These are phyloP conservation scores for Corylus avellana DNA, from an alignment of 306 rosid species.

Conservation along the genomic window DNA sequence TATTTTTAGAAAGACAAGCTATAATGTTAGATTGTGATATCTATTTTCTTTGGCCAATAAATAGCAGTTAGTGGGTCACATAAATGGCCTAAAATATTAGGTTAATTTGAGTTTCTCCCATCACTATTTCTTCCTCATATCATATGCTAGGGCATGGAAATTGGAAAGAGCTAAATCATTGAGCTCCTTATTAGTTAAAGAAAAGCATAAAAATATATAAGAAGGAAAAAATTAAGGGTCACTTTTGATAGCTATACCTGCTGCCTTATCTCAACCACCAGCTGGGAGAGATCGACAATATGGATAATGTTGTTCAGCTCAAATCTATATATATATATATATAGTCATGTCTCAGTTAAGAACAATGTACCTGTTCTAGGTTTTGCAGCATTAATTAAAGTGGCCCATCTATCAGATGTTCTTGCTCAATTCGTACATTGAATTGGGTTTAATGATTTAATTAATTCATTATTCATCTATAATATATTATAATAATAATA, in stretches of 20 bases:
- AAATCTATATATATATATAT: conserved; percentile 10
- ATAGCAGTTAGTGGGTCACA: neutral
- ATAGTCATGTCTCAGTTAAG: conserved; percentile 30
- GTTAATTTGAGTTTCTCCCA: too few relatives aligned
- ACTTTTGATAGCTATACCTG: neutral
- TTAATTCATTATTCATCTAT: neutral
- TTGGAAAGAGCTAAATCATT: neutral
- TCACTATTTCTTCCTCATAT: neutral
- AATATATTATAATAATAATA: too few relatives aligned
- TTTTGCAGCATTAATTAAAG: conserved; percentile 31
- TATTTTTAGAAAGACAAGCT: too few relatives aligned
- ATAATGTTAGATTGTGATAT: neutral
- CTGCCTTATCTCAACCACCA: conserved; percentile 43
- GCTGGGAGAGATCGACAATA: conserved; percentile 10
- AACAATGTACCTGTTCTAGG: conserved; percentile 47
- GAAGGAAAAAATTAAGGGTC: neutral
- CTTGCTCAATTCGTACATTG: conserved; percentile 19
- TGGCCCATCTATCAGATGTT: conserved; percentile 35
- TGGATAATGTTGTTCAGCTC: conserved; percentile 34
- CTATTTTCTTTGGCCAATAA: neutral
- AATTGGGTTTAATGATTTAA: conserved; percentile 5
- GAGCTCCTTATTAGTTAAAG: neutral
- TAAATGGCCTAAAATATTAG: neutral
- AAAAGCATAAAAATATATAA: neutral
- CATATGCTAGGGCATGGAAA: neutral